Evolutionary conservation across 176 grass and related monocot species (phyloP), one percentile per base, ranked within the genome.

Genomic region (Musa troglodytarum): DNA sequence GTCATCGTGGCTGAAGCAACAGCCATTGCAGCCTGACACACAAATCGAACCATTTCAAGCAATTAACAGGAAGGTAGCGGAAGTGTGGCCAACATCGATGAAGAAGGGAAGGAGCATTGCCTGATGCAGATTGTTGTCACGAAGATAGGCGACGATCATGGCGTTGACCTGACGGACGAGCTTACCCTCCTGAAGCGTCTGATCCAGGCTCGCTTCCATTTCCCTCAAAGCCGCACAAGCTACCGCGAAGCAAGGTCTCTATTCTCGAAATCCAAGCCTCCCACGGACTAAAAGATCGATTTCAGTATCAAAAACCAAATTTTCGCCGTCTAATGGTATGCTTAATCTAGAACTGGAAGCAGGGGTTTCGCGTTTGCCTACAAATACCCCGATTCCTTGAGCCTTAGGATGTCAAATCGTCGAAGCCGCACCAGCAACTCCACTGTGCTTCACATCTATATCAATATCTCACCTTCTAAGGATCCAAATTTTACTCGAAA

Each of bases 1-100:
- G 86, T 98, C 95, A 93, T 93, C 29, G 90, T 98, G 61, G 86
- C 88, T 17, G 94, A 79, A 68, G 94, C 86, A 65, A 87, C 95
- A 43, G 86, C 88, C 28, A 80, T 55, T 16, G 95, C 88, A 52
- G 88, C 90, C 88, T 93, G 54, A 21, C 17, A 25, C 52, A 62
- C 52, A 61, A 15, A 49, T 66, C 26, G 9, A 23, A 43, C 16
- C 17, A 4, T 69, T 52, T 10, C 7, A 29, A 73, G 15, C 15
- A 50, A 43, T 59, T 7, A 66, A 69, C 63, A 77, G 50, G 68
- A 72, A 78, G 29, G 43, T 21, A 1, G 50, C 49, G 78, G 28
- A 10, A 5, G 17, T 17, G 1, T 53, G 69, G 19, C 4, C 16
- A 24, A 63, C 52, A 77, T 19, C 11, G 23, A 54, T 14, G 19